These are phyloP conservation scores for Fraxinus sp. DNA, from an alignment of 305 asterid species.

Conservation along the genomic window DNA sequence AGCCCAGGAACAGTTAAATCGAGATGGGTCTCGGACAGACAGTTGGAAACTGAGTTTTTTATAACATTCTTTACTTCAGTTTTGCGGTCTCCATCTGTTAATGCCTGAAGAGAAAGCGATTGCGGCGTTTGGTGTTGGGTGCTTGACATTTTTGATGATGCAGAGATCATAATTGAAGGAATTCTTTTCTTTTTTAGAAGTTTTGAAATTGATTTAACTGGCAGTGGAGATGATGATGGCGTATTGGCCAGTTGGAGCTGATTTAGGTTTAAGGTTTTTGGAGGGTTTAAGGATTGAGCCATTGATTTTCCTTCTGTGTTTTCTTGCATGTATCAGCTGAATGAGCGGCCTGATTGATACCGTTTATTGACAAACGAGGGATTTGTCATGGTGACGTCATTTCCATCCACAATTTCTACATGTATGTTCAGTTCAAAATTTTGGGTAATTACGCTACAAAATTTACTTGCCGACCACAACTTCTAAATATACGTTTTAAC, in stretches of 20 bases:
- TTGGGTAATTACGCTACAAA: no score
- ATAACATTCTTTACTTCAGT: constrained; percentile 51
- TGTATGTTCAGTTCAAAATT: no score
- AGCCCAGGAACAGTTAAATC: constrained; percentile 69
- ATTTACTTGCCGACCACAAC: no score
- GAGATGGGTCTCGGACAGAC: constrained; percentile 78
- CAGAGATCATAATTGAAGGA: constrained; percentile 34
- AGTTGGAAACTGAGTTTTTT: constrained; percentile 49
- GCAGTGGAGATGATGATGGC: constrained; percentile 22
- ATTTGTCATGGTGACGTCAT: no score
- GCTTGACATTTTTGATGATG: constrained; percentile 40
- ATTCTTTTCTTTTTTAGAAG: constrained; percentile 21
- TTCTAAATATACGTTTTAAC: no score
- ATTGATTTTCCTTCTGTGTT: background rate
- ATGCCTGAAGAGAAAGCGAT: constrained; percentile 30
- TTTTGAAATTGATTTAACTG: constrained; percentile 18
- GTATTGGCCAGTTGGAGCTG: constrained; percentile 12
- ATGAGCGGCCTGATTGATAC: background rate
- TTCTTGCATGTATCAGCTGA: background rate
- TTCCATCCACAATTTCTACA: no score
- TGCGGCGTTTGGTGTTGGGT: constrained; percentile 27
- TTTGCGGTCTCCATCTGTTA: constrained; percentile 45
- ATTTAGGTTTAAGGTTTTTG: constrained; percentile 37
- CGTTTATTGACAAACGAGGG: background rate
- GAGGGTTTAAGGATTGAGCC: constrained; percentile 49